Evolutionary conservation across 371 early-diverging fungal species (phyloP).

Genomic region (Capillidium rhysosporum): DNA sequence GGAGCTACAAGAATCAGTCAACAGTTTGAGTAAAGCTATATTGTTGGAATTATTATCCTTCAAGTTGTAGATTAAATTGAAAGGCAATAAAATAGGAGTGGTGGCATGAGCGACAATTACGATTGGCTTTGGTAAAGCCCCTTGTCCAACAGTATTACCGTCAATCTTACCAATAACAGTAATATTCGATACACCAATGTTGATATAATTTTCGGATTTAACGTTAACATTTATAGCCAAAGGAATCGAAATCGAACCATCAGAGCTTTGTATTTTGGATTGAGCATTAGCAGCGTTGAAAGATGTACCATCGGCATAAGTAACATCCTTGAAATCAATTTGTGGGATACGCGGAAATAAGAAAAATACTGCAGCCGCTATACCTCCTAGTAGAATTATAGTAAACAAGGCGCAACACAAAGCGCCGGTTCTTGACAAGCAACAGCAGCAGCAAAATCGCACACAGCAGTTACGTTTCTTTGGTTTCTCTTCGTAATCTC

Average conservation of each 20-base stretch:
- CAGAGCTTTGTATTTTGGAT: not conserved
- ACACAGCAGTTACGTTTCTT: not conserved
- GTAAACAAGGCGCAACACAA: not conserved
- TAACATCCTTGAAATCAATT: not conserved
- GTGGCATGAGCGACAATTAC: not conserved
- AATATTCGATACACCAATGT: not conserved
- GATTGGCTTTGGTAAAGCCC: not conserved
- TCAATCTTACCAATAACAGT: not conserved
- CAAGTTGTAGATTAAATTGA: not conserved
- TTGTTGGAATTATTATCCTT: not conserved
- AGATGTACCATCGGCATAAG: not conserved
- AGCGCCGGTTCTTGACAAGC: not conserved
- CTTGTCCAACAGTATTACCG: not conserved
- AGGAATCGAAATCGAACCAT: not conserved
- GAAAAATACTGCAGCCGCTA: not conserved
- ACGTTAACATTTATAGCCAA: not conserved
- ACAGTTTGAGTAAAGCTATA: not conserved
- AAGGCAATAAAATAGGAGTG: not conserved
- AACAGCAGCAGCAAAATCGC: conserved; percentile 1
- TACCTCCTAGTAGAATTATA: conserved; percentile 1
- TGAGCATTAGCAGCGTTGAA: not conserved
- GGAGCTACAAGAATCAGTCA: conserved; percentile 1
- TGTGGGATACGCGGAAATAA: conserved; percentile 2
- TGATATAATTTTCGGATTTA: not conserved
- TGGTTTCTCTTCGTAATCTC: too few species aligned